Evolutionary conservation across 495 filamentous ascomycete species (phyloP).

Genomic region (Aspergillus bridgeri): DNA sequence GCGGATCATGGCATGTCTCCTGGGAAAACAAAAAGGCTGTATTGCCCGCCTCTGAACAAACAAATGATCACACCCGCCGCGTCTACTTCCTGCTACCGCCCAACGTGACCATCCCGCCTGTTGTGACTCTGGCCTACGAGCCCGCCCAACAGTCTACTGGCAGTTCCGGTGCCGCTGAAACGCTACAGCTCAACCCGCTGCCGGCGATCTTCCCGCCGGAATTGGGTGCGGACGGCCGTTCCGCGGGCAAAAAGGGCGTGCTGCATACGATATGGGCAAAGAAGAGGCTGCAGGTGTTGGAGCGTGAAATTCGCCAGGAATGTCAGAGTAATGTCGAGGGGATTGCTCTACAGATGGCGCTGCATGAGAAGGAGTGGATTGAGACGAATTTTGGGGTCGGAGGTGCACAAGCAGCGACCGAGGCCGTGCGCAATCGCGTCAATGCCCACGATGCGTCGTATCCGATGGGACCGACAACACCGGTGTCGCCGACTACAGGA

Average conservation of each 20-base stretch:
- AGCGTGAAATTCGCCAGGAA: constrained; percentile 66
- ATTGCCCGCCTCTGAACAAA: constrained; percentile 59
- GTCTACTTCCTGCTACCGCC: constrained; percentile 74
- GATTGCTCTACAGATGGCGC: constrained; percentile 74
- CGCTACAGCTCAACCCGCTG: constrained; percentile 62
- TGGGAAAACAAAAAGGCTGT: constrained; percentile 72
- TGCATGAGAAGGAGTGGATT: constrained; percentile 79
- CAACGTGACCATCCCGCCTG: constrained; percentile 59
- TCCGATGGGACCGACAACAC: constrained; percentile 45
- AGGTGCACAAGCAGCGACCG: constrained; percentile 18
- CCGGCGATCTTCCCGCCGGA: constrained; percentile 78
- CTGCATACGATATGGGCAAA: constrained; percentile 82
- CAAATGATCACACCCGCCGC: constrained; percentile 53
- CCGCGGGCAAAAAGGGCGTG: constrained; percentile 71
- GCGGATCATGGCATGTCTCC: constrained; percentile 62
- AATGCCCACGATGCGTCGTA: constrained; percentile 20
- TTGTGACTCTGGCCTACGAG: constrained; percentile 59
- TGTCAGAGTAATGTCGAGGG: constrained; percentile 66
- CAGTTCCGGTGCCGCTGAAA: constrained; percentile 13
- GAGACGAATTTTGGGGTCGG: constrained; percentile 70
- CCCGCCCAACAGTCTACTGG: constrained; percentile 17
- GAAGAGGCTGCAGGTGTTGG: constrained; percentile 65
- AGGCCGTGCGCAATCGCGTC: constrained; percentile 20
- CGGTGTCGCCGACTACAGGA: constrained; percentile 60
- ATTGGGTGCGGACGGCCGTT: constrained; percentile 58